phyloP scores from a whole-genome alignment of 352 stramenopile species.

The Pythium chondricola region DNA sequence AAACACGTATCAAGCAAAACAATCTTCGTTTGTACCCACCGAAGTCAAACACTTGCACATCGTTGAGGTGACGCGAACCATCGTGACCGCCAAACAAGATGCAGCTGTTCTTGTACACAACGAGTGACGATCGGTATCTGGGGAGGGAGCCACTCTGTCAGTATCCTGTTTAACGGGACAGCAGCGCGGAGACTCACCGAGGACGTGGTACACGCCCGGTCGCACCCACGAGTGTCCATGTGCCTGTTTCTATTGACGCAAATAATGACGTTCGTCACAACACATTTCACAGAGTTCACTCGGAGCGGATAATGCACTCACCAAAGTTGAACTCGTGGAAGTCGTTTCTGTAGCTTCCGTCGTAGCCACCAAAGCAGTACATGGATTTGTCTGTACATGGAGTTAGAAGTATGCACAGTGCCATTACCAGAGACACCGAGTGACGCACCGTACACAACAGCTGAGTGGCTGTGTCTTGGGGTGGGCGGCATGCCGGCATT shows the following conservation, averaged over 20 bases:
- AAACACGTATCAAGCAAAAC: not conserved
- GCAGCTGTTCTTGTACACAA: slow-evolving; percentile 90
- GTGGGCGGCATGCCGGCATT: slow-evolving; percentile 84
- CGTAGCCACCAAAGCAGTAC: slow-evolving; percentile 93
- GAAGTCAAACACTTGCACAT: slow-evolving; percentile 97
- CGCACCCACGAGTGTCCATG: slow-evolving; percentile 83
- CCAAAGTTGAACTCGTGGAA: slow-evolving; percentile 96
- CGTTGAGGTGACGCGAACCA: slow-evolving; percentile 95
- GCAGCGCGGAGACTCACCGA: slow-evolving; percentile 23
- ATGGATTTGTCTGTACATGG: slow-evolving; percentile 62
- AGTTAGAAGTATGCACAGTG: not conserved
- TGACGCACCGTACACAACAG: slow-evolving; percentile 76
- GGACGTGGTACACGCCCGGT: slow-evolving; percentile 65
- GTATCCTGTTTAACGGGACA: not conserved
- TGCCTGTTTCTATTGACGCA: slow-evolving; percentile 45
- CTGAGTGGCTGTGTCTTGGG: slow-evolving; percentile 93
- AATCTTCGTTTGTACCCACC: slow-evolving; percentile 23
- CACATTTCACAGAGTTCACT: no score
- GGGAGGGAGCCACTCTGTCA: not conserved
- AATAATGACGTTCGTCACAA: no score
- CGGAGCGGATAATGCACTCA: no score
- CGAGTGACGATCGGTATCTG: slow-evolving; percentile 87
- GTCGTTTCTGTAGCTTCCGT: slow-evolving; percentile 93
- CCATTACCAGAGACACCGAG: not conserved
- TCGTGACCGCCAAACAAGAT: slow-evolving; percentile 97